Percentiles rank a stretch among this genome's conserved stretches.
phyloP scores from a whole-genome alignment of 129 eudicot genomes.

The Flaveria brownii region DNA sequence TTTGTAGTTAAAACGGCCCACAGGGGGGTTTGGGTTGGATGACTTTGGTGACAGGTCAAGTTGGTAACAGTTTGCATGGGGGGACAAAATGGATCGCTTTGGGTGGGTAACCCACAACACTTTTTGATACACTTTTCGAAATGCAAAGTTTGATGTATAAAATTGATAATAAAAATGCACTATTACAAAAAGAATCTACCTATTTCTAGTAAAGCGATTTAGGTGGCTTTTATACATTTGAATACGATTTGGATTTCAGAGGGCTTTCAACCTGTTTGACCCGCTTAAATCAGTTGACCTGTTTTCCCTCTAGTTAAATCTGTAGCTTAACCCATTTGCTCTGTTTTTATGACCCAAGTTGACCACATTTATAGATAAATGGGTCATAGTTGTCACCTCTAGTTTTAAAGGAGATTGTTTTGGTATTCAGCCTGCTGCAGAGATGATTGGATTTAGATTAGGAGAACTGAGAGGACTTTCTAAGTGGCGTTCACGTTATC shows the following conservation, averaged over 20 bases:
- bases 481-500: slow-evolving; percentile 90
- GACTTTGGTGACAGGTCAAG: slow-evolving; percentile 4
- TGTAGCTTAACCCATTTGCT: not conserved
- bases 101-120: not conserved
- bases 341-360: not conserved
- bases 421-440: slow-evolving; percentile 89
- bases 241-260: not conserved
- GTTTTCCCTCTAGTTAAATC: not conserved
- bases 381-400: not conserved
- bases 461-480: slow-evolving; percentile 97
- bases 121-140: not conserved
- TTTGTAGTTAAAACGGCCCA: not conserved
- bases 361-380: not conserved
- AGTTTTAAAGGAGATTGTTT: not conserved
- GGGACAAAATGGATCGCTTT: slow-evolving; percentile 2
- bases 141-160: not conserved
- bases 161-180: not conserved
- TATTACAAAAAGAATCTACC: no score
- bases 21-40: not conserved
- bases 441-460: slow-evolving; percentile 86
- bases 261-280: not conserved
- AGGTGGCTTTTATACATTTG: not conserved
- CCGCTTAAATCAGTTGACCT: not conserved
- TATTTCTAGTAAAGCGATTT: not conserved
- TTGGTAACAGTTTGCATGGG: not conserved